A percentile compares a stretch with the other conserved stretches of the same genome.
Conservation (phyloP, 345 rosid genomes). For the Camelina laxa region DNA sequence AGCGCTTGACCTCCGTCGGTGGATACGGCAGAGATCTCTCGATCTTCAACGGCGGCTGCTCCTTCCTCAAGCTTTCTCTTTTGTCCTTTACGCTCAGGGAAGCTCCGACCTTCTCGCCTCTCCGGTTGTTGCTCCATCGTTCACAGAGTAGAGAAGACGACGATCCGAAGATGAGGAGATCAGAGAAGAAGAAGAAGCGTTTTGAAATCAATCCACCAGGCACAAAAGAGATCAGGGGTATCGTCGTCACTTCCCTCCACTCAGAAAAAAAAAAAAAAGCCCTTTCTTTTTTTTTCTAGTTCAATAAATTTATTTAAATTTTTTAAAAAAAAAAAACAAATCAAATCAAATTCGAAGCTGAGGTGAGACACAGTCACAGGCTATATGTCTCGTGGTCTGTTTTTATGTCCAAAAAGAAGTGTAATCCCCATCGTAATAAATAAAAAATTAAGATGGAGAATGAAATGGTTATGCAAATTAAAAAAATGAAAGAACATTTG, state of each 20-base stretch:
- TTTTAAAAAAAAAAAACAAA: background rate
- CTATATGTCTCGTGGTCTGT: background rate
- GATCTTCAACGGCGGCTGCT: constrained; percentile 49
- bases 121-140: constrained; percentile 50
- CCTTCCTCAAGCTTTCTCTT: constrained; percentile 93
- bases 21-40: constrained; percentile 63
- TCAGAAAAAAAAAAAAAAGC: background rate
- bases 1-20: constrained; percentile 68
- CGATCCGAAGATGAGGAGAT: constrained; percentile 40
- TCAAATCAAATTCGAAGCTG: constrained; percentile 1
- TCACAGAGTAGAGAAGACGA: constrained; percentile 19
- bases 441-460: too few species aligned
- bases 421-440: too few species aligned
- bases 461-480: too few species aligned
- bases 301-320: background rate
- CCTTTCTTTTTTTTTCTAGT: background rate
- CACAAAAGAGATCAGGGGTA: constrained; percentile 57
- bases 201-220: constrained; percentile 45
- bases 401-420: too few species aligned
- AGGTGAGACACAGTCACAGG: background rate
- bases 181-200: constrained; percentile 39
- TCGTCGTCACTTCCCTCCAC: constrained; percentile 41
- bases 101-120: constrained; percentile 61
- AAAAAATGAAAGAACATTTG: background rate
- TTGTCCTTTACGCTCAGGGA: constrained; percentile 88